Conservation (phyloP, 495 filamentous ascomycete species). For the Thermothielavioides terrestris region DNA sequence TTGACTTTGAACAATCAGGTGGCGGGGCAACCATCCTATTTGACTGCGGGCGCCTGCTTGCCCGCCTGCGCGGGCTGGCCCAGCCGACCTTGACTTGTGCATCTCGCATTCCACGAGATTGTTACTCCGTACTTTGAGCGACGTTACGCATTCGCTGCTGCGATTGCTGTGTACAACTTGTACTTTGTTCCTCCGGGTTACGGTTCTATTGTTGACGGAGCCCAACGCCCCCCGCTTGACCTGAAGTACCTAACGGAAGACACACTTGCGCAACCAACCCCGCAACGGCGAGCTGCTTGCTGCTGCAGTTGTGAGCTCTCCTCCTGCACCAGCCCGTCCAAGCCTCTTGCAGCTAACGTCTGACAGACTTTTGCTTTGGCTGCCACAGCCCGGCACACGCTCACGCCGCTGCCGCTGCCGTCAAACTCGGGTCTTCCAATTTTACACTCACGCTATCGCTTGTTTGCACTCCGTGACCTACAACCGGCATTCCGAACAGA, state of each 20-base stretch:
- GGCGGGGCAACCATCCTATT: slow-evolving; percentile 35
- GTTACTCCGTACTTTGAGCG: too few relatives aligned
- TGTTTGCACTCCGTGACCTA: too few relatives aligned
- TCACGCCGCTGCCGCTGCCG: too few relatives aligned
- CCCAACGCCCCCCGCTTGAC: background rate
- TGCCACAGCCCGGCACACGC: background rate
- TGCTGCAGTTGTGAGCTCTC: background rate
- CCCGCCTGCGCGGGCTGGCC: slow-evolving; percentile 1
- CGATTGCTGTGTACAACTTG: background rate
- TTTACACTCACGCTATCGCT: slow-evolving; percentile 5
- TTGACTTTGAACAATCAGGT: slow-evolving; percentile 29
- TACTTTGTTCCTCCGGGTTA: background rate
- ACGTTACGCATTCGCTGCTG: background rate
- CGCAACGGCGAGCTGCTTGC: background rate
- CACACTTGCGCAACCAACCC: background rate
- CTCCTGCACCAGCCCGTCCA: background rate
- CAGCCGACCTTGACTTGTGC: slow-evolving; percentile 1
- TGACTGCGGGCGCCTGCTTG: slow-evolving; percentile 7
- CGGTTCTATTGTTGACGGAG: background rate
- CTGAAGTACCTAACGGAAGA: background rate
- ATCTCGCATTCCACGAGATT: background rate
- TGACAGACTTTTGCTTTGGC: background rate
- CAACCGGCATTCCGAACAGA: too few relatives aligned
- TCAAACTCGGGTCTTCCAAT: background rate
- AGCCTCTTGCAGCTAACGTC: slow-evolving; percentile 4